phyloP scores from a whole-genome alignment of 2,329 filamentous ascomycete genomes.

The Claviceps capensis region DNA sequence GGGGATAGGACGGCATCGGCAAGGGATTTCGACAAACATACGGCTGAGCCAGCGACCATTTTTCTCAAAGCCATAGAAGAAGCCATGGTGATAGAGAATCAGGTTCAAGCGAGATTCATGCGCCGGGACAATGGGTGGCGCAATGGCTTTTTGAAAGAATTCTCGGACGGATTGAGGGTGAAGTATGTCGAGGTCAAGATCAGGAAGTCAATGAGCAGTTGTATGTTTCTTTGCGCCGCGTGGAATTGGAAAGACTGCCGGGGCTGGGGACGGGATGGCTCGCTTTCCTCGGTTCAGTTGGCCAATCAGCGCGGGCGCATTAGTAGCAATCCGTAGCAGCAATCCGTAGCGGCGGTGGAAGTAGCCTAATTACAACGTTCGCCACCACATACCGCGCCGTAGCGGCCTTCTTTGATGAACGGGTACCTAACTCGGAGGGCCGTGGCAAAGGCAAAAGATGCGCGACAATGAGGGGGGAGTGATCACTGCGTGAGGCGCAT shows the following conservation, averaged over 20 bases:
- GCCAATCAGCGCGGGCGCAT: constrained; percentile 18
- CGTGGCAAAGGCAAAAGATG: too few species aligned
- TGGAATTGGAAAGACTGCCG: neutral
- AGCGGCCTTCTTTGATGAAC: too few species aligned
- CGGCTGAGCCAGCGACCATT: constrained; percentile 41
- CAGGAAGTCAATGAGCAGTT: neutral
- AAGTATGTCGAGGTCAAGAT: neutral
- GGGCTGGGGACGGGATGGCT: neutral
- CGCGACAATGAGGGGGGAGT: too few species aligned
- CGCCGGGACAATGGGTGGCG: constrained; percentile 9
- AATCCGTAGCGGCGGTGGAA: neutral
- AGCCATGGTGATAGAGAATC: constrained; percentile 33
- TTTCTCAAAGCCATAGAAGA: constrained; percentile 52
- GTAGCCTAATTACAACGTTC: constrained; percentile 5
- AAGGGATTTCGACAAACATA: constrained; percentile 24
- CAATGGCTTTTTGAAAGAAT: neutral
- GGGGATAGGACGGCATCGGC: constrained; percentile 6
- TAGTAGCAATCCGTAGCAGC: constrained; percentile 4
- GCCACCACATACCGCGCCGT: neutral
- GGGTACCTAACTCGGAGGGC: neutral
- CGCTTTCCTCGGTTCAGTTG: constrained; percentile 19
- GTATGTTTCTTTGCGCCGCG: constrained; percentile 7
- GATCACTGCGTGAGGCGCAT: too few species aligned
- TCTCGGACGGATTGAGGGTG: neutral
- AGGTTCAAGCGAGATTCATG: constrained; percentile 19